Base-by-base conservation (phyloP, 306 rosid genomes). In the Purshia tridentata region DNA sequence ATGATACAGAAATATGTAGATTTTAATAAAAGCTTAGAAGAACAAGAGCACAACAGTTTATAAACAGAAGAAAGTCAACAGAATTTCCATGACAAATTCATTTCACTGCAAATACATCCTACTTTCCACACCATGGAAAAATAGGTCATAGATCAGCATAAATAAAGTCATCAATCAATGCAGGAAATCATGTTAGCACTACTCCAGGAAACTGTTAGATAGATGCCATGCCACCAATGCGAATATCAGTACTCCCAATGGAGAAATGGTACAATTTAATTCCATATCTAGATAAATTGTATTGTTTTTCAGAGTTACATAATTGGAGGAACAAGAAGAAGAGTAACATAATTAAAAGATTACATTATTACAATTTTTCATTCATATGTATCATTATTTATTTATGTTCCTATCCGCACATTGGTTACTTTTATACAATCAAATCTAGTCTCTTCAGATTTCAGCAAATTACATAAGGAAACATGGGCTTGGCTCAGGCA, bases 381-480 rank as follows among this genome's bases (percentile, higher is more conserved):
- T 63, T 41, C 23, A 10, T n/a, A 9, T 9, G 19, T 19, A 62
- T 9, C 9, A 41, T 40, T 37, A 16, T 47, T 11, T 72, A 45
- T 8, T 46, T n/a, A 1, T 35, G 66, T 42, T 15, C 35, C 9
- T 16, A 46, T 71, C 46, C 14, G 64, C 16, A 55, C 78, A 75
- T 11, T 16, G n/a, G 41, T 13, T 55, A 35, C 59, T 9, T n/a
- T 57, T 5, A 49, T 2, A 18, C 23, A 44, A 16, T 48, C 58
- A 45, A 47, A 56, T 9, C 37, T 14, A 54, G 49, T 56, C 35
- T 42, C 20, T 45, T 2, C 22, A 55, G 45, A 66, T 46, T 45
- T 53, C 72, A 75, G 54, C 44, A 42, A 45, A 46, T 16, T 2
- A 58, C 15, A 12, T 23, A 58, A 46, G 46, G 67, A 72, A 47